Evolutionary conservation across 1,139 yeast genomes (phyloP), one percentile per base, ranked within the genome.

Genomic region (Yamadazyma songkhlaensis): DNA sequence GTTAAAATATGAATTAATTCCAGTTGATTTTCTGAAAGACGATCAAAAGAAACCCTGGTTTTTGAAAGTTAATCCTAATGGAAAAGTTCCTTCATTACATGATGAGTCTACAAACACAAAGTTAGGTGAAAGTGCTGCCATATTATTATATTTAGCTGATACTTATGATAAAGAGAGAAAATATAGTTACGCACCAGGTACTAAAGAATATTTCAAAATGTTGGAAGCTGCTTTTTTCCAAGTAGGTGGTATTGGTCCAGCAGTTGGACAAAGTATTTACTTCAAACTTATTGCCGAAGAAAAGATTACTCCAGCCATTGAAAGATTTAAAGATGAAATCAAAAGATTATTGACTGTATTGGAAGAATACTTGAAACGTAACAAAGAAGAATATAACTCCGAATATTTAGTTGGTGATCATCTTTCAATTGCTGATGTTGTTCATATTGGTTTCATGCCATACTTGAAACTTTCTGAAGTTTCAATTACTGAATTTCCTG

Each of bases 341-440:
- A 60, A 66, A 34, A 63, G 85, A 46, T 63, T 79, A 31, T 74
- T 68, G 45, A 68, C 74, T 2, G 84, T 79, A 20, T 57, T 72
- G 40, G 81, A 79, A 44, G 65, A 59, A 25, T 67, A 74, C 11
- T 11, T 27, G 15, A 13, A 27, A 15, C 44, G 60, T 79, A 50
- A 51, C 57, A 32, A 49, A 60, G 34, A 63, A 60, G 42, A 37
- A 49, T 25, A 55, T 59, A 36, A 74, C 43, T 72, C 71, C 26
- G 77, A 74, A 0, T 79, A 55, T 55, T 58, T 80, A n/a, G 85
- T 77, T 30, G 84, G 85, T 26, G 69, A 72, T 49, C 79, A 75
- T 44, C 47, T 76, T 39, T 62, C 78, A 20, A 57, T 76, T 49
- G 81, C 82, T 10, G 86, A 80, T 53, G 53, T 79, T 35, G 29